Base-by-base conservation (phyloP, 208 protist species). In the Leishmania aethiopica region DNA sequence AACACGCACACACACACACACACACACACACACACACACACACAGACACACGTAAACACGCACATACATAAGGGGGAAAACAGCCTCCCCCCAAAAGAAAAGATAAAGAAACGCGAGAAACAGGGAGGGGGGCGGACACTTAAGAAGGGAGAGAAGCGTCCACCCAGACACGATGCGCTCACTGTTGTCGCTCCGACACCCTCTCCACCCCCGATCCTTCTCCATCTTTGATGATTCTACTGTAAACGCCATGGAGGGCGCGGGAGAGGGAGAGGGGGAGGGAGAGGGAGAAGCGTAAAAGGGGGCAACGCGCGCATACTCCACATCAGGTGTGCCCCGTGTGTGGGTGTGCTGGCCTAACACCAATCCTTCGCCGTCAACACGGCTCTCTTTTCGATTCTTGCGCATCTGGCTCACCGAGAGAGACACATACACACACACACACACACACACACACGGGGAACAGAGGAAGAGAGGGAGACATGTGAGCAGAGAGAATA, bases 401-500 rank as follows among this genome's bases (percentile, higher is more conserved):
- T 59, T 59, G 53, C 19, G 35, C n/a, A 42, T 70, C 64, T 70
- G 64, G 15, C 35, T 70, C 64, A 42, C 53, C 17, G 19, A 73
- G 19, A 49, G 8, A 73, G 1, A 40, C 22, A 67, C 45, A 47
- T 10, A 13, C 10, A 47, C 45, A 13, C 45, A 47, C 45, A 13
- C 45, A 42, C 64, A 40, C 35, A 40, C 35, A 70, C 28, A 17
- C 11, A 70, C 19, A 15, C 17, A n/a, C n/a, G n/a, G n/a, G n/a
- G 45, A 47, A 10, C 10, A 11, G 45, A 47, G 10, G 45, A 47
- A 1, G 45, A 47, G 45, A 11, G 45, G 5, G 45, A 10, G 45
- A 47, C 45, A 47, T 47, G 45, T 47, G 45, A 79, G 71, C 22
- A 77, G 40, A 77, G 22, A 60, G 59, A 71, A 40, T n/a, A 77